phyloP scores from a whole-genome alignment of 2,329 filamentous ascomycete species.

The Blumeria hordei region DNA sequence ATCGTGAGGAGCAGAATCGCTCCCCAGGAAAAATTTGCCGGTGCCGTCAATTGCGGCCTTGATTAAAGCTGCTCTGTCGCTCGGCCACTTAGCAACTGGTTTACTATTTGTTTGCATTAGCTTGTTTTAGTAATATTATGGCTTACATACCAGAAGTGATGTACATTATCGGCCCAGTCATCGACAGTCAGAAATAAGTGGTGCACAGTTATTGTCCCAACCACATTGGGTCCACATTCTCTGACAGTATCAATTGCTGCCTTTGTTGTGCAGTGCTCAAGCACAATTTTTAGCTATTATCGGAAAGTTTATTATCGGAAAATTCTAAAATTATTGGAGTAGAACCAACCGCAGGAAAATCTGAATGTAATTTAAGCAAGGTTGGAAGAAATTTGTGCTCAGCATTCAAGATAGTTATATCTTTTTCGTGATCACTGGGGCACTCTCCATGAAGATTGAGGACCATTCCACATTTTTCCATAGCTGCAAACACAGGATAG shows the following conservation, averaged over 20 bases:
- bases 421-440: constrained; percentile 18
- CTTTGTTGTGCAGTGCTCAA: constrained; percentile 75
- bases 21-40: constrained; percentile 41
- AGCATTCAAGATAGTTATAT: constrained; percentile 37
- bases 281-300: constrained; percentile 33
- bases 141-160: constrained; percentile 31
- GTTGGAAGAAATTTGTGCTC: constrained; percentile 64
- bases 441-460: constrained; percentile 86
- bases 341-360: constrained; percentile 34
- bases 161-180: constrained; percentile 42
- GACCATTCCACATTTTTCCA: constrained; percentile 65
- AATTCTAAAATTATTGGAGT: not conserved
- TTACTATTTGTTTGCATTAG: constrained; percentile 23
- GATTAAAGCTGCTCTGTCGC: constrained; percentile 24
- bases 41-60: constrained; percentile 31
- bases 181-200: constrained; percentile 39
- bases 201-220: constrained; percentile 19
- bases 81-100: constrained; percentile 24
- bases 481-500: constrained; percentile 63
- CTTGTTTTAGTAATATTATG: not conserved
- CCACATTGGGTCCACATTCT: constrained; percentile 53
- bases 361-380: constrained; percentile 43
- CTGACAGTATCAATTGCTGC: constrained; percentile 59
- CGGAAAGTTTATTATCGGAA: not conserved
- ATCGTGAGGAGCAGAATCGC: constrained; percentile 32